Base-by-base conservation (phyloP, 176 grass and related monocot genomes). In the Panicum miliaceum region DNA sequence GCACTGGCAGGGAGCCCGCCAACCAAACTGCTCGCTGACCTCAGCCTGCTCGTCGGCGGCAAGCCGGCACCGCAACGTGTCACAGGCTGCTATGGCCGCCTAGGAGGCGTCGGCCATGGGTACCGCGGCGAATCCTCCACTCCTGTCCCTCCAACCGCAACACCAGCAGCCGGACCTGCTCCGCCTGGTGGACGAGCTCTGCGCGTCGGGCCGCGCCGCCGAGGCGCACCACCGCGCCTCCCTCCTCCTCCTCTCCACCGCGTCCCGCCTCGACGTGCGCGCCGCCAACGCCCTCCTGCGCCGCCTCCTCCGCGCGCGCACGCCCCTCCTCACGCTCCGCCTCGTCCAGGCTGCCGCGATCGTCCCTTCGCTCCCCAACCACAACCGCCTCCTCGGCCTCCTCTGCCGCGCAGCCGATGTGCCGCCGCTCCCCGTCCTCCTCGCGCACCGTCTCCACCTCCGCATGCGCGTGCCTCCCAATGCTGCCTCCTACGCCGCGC, bases 221-320 rank as follows among this genome's bases (percentile, higher is more conserved):
- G 92, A 97, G 83, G 94, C 90, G 48, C 94, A 97, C 90, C 90
- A 73, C 65, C 92, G 94, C 56, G 85, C 90, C 29, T 87, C 87
- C 37, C 85, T 95, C 7, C 59, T 94, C 54, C 80, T 92, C 47
- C 61, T 87, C 59, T 72, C 90, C 53, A 6, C 73, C 74, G 69
- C 61, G 48, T 73, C 60, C 20, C 88, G 70, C 61, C 51, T 84
- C 51, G 86, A 88, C 75, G 71, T 65, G 8, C 51, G 74, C 26
- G 72, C 79, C 16, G 76, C 83, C 76, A 59, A 94, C 52, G 73
- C 73, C 5, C 84, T 94, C 48, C 54, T 97, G 7, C 47, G 23
- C 22, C 75, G 80, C 71, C 92, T 94, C 72, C 90, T 94, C 57
- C 79, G 84, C 69, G 85, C 80, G 67, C 26, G 38, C 63, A 76